Conservation (phyloP, 2,329 filamentous ascomycete species). For the Fusarium irregulare region DNA sequence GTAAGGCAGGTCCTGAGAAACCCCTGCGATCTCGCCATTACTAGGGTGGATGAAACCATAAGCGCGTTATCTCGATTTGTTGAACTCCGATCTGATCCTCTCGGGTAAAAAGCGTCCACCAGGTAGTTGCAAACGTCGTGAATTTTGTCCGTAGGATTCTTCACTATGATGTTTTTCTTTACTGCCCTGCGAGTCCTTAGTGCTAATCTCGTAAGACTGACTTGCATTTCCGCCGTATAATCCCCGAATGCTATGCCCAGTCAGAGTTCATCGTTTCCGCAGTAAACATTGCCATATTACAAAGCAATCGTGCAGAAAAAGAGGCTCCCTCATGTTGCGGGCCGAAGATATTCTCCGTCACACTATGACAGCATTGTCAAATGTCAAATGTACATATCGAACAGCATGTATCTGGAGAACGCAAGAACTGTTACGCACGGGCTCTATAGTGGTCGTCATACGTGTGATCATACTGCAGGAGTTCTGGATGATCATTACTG, state of each 20-base stretch:
- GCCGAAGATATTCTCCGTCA: not conserved
- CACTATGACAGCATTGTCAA: not conserved
- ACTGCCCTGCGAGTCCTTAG: constrained; percentile 1
- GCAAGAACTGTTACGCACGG: not conserved
- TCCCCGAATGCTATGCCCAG: not conserved
- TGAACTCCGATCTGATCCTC: not conserved
- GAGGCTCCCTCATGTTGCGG: not conserved
- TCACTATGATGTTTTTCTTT: not conserved
- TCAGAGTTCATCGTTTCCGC: not conserved
- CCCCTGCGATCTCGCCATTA: constrained; percentile 4
- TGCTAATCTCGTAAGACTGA: not conserved
- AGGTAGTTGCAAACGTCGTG: no score
- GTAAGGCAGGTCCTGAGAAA: not conserved
- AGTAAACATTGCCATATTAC: not conserved
- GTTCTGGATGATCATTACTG: not conserved
- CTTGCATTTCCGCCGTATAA: not conserved
- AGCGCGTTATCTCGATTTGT: not conserved
- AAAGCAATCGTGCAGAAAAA: not conserved
- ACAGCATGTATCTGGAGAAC: not conserved
- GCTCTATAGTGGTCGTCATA: not conserved
- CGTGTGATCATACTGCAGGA: not conserved
- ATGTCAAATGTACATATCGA: no score
- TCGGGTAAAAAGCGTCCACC: no score
- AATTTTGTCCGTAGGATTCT: constrained; percentile 6
- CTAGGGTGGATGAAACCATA: not conserved